Conservation (phyloP, 805 yeast genomes). For the Candida tammaniensis region DNA sequence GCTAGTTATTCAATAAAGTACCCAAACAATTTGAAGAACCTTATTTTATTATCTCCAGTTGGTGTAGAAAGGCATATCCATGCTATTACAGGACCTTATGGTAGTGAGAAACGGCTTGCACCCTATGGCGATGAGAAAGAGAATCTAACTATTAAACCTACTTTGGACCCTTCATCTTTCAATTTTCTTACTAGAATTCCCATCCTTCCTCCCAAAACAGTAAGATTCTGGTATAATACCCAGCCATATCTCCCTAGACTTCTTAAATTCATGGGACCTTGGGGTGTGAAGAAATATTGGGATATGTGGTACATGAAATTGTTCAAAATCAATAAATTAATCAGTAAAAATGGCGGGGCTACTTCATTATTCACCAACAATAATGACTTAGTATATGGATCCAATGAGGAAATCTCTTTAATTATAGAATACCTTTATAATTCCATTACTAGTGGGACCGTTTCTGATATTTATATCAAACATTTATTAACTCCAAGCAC, state of each 20-base stretch:
- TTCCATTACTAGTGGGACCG: conserved; percentile 36
- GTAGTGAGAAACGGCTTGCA: neutral
- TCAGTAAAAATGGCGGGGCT: conserved; percentile 22
- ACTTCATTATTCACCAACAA: no score
- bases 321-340: conserved; percentile 37
- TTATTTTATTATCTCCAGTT: conserved; percentile 70
- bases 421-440: conserved; percentile 42
- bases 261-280: conserved; percentile 44
- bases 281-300: conserved; percentile 35
- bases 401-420: conserved; percentile 32
- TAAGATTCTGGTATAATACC: conserved; percentile 36
- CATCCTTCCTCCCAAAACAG: conserved; percentile 26
- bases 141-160: conserved; percentile 23
- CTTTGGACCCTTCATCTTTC: conserved; percentile 43
- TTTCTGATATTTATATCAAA: conserved; percentile 43
- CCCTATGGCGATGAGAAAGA: conserved; percentile 8
- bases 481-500: conserved; percentile 55
- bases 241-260: conserved; percentile 48
- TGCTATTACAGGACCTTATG: conserved; percentile 48
- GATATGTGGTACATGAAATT: conserved; percentile 40
- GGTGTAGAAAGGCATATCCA: conserved; percentile 72
- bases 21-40: conserved; percentile 50
- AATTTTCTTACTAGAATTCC: conserved; percentile 49
- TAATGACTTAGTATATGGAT: conserved; percentile 37
- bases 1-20: conserved; percentile 59